Conservation (phyloP, 176 grass and related monocot genomes). For the barley (Hordeum vulgare) region DNA sequence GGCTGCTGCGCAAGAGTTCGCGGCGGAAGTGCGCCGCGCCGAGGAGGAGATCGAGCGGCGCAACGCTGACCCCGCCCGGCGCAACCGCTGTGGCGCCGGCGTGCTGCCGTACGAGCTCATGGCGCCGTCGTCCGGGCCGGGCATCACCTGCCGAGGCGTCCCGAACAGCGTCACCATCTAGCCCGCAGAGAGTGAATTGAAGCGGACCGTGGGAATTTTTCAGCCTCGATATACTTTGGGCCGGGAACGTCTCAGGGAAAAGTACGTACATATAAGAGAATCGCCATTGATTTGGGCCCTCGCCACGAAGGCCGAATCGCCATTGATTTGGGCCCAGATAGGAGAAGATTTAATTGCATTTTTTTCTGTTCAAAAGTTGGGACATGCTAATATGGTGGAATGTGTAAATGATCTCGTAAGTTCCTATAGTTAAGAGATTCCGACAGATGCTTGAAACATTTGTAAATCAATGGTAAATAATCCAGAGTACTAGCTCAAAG, state of each 20-base stretch:
- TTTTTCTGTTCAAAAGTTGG: background rate
- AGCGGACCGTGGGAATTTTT: background rate
- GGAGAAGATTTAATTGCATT: background rate
- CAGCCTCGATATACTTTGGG: background rate
- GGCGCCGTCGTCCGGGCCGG: constrained; percentile 66
- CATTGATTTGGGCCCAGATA: constrained; percentile 17
- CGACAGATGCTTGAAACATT: background rate
- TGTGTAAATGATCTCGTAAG: constrained; percentile 34
- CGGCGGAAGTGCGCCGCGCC: constrained; percentile 37
- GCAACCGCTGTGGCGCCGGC: constrained; percentile 83
- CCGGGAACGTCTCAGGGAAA: background rate
- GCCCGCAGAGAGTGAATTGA: background rate
- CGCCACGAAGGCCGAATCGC: background rate
- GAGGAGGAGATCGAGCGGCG: constrained; percentile 74
- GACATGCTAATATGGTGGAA: background rate
- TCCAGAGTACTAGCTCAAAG: no score
- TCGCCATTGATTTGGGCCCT: background rate
- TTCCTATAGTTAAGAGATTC: background rate
- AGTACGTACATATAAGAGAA: background rate
- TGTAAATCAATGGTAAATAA: no score
- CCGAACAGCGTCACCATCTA: constrained; percentile 89
- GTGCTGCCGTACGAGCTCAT: constrained; percentile 93
- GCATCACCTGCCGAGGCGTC: constrained; percentile 81
- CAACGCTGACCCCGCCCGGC: constrained; percentile 40
- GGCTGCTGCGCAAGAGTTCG: constrained; percentile 50